A percentile compares a stretch with the other conserved stretches of the same genome.
Evolutionary conservation across 345 rosid genomes (phyloP).

Genomic region (Gossypium australe): DNA sequence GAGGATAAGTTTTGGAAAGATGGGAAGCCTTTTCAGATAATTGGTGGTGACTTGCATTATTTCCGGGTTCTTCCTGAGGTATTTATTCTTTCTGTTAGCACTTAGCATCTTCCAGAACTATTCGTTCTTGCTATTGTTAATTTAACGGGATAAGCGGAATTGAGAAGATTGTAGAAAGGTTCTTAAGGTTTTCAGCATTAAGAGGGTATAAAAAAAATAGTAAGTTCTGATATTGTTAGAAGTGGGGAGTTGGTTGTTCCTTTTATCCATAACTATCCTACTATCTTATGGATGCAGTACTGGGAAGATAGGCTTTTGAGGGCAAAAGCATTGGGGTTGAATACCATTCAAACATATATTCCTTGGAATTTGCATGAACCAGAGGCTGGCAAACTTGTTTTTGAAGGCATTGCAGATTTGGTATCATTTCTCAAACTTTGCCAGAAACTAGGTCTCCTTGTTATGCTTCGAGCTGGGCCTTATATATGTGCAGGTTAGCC

Average conservation of each 20-base stretch:
- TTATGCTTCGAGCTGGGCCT: conserved; percentile 95
- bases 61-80: conserved; percentile 88
- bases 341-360: conserved; percentile 80
- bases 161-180: not conserved
- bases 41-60: conserved; percentile 95
- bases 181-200: not conserved
- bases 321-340: conserved; percentile 86
- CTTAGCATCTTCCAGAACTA: not conserved
- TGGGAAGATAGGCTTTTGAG: conserved; percentile 88
- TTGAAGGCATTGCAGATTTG: conserved; percentile 75
- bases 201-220: not conserved
- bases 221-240: not conserved
- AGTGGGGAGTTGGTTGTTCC: conserved; percentile 3
- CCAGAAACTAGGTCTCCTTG: conserved; percentile 69
- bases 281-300: conserved; percentile 38
- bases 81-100: conserved; percentile 14
- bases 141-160: not conserved
- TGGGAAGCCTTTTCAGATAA: conserved; percentile 59
- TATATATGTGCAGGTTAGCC: conserved; percentile 82
- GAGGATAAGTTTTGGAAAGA: conserved; percentile 83
- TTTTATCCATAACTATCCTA: not conserved
- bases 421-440: conserved; percentile 69
- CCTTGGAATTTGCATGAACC: conserved; percentile 99
- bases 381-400: conserved; percentile 58
- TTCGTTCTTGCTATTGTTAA: not conserved